phyloP scores from a whole-genome alignment of 2,329 filamentous ascomycete species.

The Ophiocordyceps sinensis region DNA sequence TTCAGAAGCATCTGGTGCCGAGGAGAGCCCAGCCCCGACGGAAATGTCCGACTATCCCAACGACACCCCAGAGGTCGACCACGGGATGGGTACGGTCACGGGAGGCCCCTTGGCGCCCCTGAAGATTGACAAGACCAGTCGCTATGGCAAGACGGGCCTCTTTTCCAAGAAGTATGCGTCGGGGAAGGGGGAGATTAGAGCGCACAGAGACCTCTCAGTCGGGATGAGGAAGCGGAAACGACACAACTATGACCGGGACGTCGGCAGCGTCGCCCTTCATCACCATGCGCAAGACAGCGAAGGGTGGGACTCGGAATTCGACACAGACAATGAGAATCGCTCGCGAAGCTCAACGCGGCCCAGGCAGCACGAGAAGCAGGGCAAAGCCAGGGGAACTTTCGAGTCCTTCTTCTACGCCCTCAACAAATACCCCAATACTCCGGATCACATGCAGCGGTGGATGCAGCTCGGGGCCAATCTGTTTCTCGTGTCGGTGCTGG shows the following conservation, averaged over 20 bases:
- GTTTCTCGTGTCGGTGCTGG: conserved; percentile 36
- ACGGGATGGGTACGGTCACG: conserved; percentile 27
- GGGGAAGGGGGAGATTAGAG: conserved; percentile 51
- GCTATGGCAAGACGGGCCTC: conserved; percentile 24
- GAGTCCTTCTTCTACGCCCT: conserved; percentile 35
- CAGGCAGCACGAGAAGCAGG: conserved; percentile 10
- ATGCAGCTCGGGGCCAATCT: conserved; percentile 49
- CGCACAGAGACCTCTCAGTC: conserved; percentile 22
- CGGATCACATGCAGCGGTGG: conserved; percentile 45
- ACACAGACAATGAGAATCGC: conserved; percentile 22
- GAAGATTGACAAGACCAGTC: conserved; percentile 29
- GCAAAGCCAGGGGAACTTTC: conserved; percentile 13
- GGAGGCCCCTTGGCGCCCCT: conserved; percentile 28
- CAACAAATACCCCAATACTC: conserved; percentile 42
- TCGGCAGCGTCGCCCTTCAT: conserved; percentile 33
- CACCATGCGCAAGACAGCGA: conserved; percentile 26
- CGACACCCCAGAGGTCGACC: conserved; percentile 38
- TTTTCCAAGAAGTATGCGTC: conserved; percentile 28
- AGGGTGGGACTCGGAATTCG: conserved; percentile 35
- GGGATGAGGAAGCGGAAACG: conserved; percentile 39
- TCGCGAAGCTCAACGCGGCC: conserved; percentile 9
- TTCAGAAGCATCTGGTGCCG: conserved; percentile 41
- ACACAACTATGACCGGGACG: conserved; percentile 34
- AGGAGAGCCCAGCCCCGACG: conserved; percentile 45
- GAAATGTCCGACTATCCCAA: conserved; percentile 39